phyloP scores from a whole-genome alignment of 352 stramenopile genomes.

The Phytopythium vexans region DNA sequence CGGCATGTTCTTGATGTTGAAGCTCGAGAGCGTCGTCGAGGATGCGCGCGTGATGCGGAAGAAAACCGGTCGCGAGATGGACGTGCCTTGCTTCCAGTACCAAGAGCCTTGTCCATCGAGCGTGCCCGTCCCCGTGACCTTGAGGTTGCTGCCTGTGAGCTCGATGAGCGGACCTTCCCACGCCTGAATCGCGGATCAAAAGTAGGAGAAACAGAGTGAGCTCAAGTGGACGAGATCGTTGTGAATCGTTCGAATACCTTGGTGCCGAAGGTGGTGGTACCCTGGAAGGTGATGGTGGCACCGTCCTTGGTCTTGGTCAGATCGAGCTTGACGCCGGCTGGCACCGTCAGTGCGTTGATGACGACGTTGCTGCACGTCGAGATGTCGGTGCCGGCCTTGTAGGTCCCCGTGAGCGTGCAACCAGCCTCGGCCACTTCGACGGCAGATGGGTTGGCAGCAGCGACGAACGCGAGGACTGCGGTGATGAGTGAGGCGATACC shows the following conservation, averaged over 20 bases:
- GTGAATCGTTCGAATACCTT: constrained; percentile 7
- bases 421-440: constrained; percentile 10
- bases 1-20: constrained; percentile 24
- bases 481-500: background rate
- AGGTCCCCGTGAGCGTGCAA: constrained; percentile 31
- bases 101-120: constrained; percentile 31
- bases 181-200: background rate
- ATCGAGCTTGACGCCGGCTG: constrained; percentile 31
- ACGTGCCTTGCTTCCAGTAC: constrained; percentile 36
- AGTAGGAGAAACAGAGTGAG: too few relatives aligned
- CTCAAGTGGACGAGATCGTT: too few relatives aligned
- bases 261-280: constrained; percentile 32
- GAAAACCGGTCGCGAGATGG: constrained; percentile 27
- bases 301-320: constrained; percentile 23
- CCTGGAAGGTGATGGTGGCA: constrained; percentile 26
- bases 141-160: constrained; percentile 21
- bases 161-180: constrained; percentile 29
- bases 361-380: constrained; percentile 18
- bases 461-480: background rate
- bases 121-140: constrained; percentile 20
- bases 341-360: constrained; percentile 24
- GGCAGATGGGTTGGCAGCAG: constrained; percentile 4
- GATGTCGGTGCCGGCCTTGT: constrained; percentile 21
- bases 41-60: constrained; percentile 21
- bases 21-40: constrained; percentile 31